Evolutionary conservation across 2,329 filamentous ascomycete genomes (phyloP).

Genomic region (Cytospora leucostoma): DNA sequence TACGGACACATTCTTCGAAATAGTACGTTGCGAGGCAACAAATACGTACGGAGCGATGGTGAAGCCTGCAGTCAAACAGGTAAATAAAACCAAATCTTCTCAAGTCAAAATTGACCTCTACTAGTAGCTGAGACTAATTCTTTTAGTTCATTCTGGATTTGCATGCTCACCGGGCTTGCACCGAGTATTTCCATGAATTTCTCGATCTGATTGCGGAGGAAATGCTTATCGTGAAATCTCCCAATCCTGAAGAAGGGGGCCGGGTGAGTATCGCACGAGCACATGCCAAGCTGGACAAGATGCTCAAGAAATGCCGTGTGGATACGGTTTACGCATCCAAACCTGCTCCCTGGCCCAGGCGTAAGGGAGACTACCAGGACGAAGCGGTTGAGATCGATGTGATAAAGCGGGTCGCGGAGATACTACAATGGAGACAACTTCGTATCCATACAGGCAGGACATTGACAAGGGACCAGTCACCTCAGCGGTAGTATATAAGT

Average conservation of each 20-base stretch:
- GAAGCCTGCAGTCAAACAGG: not conserved
- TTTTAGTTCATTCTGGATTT: conserved; percentile 3
- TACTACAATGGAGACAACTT: not conserved
- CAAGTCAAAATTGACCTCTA: not conserved
- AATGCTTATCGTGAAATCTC: conserved; percentile 1
- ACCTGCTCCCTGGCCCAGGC: not conserved
- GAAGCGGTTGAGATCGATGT: not conserved
- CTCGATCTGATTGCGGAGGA: conserved; percentile 1
- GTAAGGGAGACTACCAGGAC: not conserved
- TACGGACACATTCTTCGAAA: not conserved
- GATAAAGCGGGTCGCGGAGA: not conserved
- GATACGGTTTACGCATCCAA: not conserved
- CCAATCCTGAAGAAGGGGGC: not conserved
- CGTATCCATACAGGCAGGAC: not conserved
- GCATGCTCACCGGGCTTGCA: not conserved
- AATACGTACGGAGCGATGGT: not conserved
- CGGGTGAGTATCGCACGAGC: not conserved
- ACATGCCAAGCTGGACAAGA: not conserved
- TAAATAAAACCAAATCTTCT: not conserved
- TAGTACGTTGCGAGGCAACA: not conserved
- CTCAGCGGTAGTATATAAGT: not conserved
- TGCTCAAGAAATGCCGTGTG: not conserved
- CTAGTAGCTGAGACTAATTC: too few species aligned
- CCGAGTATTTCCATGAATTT: conserved; percentile 10
- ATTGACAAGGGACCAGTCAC: not conserved